Conservation (phyloP, 2,329 filamentous ascomycete genomes). For the Stemphylium beticola region DNA sequence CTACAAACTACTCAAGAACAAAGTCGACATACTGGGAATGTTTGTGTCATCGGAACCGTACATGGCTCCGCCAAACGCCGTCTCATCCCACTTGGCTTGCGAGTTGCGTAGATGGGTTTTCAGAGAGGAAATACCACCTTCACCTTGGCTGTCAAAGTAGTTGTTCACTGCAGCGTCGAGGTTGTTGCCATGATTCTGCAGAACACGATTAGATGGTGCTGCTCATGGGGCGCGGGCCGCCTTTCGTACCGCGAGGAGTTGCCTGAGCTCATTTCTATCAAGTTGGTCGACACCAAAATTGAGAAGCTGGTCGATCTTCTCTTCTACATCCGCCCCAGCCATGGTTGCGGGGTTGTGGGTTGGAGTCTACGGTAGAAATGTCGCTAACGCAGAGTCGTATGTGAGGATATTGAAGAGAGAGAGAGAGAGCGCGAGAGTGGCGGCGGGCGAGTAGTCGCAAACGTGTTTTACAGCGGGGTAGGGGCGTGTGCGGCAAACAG, state of each 20-base stretch:
- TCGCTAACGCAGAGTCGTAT: background rate
- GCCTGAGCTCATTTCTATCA: constrained; percentile 22
- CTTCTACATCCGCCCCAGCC: constrained; percentile 16
- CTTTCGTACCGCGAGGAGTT: constrained; percentile 23
- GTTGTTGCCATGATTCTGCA: constrained; percentile 34
- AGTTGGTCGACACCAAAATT: constrained; percentile 21
- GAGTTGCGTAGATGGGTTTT: constrained; percentile 29
- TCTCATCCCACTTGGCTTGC: constrained; percentile 40
- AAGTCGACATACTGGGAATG: constrained; percentile 37
- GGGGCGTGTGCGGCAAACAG: background rate
- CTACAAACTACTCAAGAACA: background rate
- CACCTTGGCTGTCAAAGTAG: constrained; percentile 22
- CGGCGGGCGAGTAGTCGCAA: constrained; percentile 10
- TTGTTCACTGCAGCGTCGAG: constrained; percentile 33
- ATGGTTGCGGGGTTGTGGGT: constrained; percentile 6
- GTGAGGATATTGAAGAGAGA: background rate
- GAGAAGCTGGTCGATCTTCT: constrained; percentile 15
- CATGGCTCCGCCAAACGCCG: constrained; percentile 37
- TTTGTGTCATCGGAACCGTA: constrained; percentile 35
- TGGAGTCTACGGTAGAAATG: background rate
- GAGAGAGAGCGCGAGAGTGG: background rate
- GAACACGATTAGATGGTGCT: constrained; percentile 1
- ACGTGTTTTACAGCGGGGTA: background rate
- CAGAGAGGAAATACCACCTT: constrained; percentile 21
- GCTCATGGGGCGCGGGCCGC: background rate